Evolutionary conservation across 2,329 filamentous ascomycete species (phyloP), one percentile per base, ranked within the genome.

Genomic region (Penicillium verrucosum): DNA sequence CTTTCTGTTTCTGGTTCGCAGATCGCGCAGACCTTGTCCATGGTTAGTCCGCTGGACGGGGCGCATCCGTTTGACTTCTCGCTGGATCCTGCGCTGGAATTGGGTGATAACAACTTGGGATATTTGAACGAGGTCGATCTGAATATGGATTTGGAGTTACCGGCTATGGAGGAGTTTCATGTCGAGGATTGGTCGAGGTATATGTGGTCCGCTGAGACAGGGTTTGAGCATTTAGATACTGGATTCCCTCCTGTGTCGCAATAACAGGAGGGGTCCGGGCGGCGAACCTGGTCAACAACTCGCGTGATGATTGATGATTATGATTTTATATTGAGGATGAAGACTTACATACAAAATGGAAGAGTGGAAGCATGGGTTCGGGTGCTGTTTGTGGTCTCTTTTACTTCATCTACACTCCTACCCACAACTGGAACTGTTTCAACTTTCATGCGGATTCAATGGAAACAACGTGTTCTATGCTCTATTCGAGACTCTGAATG

Each of bases 141-240:
- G 41, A 57, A 61, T 40, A 59, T 64, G 62, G 59, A 65, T 36
- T 32, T 66, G 48, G 63, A 65, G 2, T 40, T 66, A 49, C 37
- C 57, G 14, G 14, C 23, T 25, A 34, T 51, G 16, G 64, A 65
- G 21, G 63, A 64, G 12, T 66, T 64, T 23, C 58, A 61, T 47
- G 63, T 66, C 12, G 63, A 66, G 46, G 64, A 66, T 55, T 66
- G 64, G 64, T 64, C 64, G 10, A 50, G 64, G 38, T 66, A 64
- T 54, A 64, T 66, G 61, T 66, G 63, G 63, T 64, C 64, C 25
- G 57, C 63, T 9, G 63, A 66, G 52, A 66, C 58, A 4, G 64
- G 64, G 30, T 63, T 66, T 18, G 64, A 66, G 51, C 62, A 64
- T 60, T 49, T 66, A 49, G 63, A 66, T 60, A 64, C 56, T n/a